Conservation (phyloP, 2,329 filamentous ascomycete genomes). For the Trichothecium roseum region DNA sequence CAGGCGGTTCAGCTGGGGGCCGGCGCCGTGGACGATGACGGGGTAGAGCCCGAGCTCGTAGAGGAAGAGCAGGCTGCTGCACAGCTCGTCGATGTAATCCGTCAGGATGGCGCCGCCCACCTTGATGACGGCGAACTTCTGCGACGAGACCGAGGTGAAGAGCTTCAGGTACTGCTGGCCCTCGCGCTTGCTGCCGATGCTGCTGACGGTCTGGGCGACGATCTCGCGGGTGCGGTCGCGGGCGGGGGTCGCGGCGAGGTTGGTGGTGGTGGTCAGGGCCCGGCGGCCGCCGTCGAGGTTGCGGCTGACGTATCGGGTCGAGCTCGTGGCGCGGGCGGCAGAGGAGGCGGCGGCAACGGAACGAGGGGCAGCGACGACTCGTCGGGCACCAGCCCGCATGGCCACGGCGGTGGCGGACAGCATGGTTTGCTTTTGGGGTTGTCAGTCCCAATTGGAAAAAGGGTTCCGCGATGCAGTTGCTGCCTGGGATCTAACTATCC, state of each 20-base stretch:
- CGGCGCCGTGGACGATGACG: slow-evolving; percentile 89
- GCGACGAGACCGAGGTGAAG: slow-evolving; percentile 91
- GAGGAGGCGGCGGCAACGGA: slow-evolving; percentile 10
- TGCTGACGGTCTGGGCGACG: slow-evolving; percentile 60
- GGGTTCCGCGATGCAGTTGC: slow-evolving; percentile 12
- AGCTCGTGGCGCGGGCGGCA: slow-evolving; percentile 8
- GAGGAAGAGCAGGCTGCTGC: slow-evolving; percentile 78
- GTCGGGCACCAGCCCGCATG: slow-evolving; percentile 32
- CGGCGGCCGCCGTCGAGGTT: slow-evolving; percentile 12
- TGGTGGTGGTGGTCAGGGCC: slow-evolving; percentile 12
- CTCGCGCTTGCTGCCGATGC: slow-evolving; percentile 91
- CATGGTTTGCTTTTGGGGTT: slow-evolving; percentile 20
- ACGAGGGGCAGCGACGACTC: slow-evolving; percentile 21
- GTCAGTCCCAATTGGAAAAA: neutral
- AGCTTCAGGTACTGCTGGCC: slow-evolving; percentile 96
- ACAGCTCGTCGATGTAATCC: slow-evolving; percentile 86
- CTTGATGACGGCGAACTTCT: slow-evolving; percentile 98
- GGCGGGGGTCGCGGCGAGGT: slow-evolving; percentile 7
- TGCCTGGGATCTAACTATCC: too few species aligned
- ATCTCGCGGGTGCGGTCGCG: slow-evolving; percentile 23
- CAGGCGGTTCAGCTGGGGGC: slow-evolving; percentile 87
- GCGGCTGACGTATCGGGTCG: slow-evolving; percentile 14
- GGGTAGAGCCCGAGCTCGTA: slow-evolving; percentile 93
- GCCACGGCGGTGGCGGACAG: slow-evolving; percentile 30
- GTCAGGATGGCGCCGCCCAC: slow-evolving; percentile 90